A percentile compares a stretch with the other conserved stretches of the same genome.
Conservation (phyloP, 164 flowering plant species). For the Stephania japonica region DNA sequence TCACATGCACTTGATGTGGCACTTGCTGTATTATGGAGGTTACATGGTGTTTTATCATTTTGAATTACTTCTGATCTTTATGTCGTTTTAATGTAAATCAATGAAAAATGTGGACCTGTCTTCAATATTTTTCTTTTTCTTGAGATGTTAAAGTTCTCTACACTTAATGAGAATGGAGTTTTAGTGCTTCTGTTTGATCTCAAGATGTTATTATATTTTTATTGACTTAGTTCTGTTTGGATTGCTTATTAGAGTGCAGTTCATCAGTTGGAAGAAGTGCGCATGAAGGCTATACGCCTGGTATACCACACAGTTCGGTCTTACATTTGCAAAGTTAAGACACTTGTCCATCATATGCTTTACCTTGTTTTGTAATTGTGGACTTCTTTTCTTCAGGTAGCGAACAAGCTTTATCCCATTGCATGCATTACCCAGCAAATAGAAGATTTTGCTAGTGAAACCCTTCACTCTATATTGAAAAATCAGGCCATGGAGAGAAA, state of each 20-base stretch:
- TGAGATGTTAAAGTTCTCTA: neutral
- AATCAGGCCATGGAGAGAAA: slow-evolving; percentile 22
- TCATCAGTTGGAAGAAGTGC: slow-evolving; percentile 85
- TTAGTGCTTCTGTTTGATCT: neutral
- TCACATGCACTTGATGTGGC: neutral
- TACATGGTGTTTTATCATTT: neutral
- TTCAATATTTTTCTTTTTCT: neutral
- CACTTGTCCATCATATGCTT: slow-evolving; percentile 9
- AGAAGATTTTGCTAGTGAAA: slow-evolving; percentile 84
- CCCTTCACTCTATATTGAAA: slow-evolving; percentile 46
- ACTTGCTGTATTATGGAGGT: neutral
- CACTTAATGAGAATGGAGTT: neutral
- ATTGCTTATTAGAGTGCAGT: slow-evolving; percentile 66
- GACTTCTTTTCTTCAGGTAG: slow-evolving; percentile 51
- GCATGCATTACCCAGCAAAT: slow-evolving; percentile 63
- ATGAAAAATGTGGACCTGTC: neutral
- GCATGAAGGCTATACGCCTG: slow-evolving; percentile 97
- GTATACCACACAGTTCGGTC: slow-evolving; percentile 32
- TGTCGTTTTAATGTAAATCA: neutral
- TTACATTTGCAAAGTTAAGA: neutral
- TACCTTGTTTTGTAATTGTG: slow-evolving; percentile 8
- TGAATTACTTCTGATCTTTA: neutral
- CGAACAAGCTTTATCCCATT: slow-evolving; percentile 87
- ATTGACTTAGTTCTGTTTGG: slow-evolving; percentile 9
- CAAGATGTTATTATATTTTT: neutral